phyloP scores from a whole-genome alignment of 345 rosid genomes.

The Sisymbrium altissimum region DNA sequence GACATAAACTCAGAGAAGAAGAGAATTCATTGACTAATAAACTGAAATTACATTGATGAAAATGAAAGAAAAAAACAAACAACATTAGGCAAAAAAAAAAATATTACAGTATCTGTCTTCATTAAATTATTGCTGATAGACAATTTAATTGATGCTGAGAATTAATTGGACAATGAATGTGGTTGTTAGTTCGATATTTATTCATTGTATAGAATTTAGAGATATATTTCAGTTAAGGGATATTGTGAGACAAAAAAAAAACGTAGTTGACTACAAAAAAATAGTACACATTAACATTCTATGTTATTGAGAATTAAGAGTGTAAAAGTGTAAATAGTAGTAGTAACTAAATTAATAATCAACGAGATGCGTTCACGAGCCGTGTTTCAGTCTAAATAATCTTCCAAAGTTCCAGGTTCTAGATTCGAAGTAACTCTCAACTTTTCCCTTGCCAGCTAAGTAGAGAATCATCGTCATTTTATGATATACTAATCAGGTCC shows the following conservation, averaged over 20 bases:
- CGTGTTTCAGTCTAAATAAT: not conserved
- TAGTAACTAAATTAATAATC: too few relatives aligned
- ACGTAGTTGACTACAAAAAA: not conserved
- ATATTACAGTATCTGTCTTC: not conserved
- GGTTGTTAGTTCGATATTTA: slow-evolving; percentile 2
- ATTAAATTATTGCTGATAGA: not conserved
- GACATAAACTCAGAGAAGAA: not conserved
- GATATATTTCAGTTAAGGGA: not conserved
- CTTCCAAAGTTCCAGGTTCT: not conserved
- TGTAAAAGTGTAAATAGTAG: too few relatives aligned
- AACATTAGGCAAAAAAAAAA: not conserved
- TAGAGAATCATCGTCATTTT: not conserved
- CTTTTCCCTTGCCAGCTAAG: not conserved
- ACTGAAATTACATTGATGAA: not conserved
- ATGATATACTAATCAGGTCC: not conserved
- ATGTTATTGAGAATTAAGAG: not conserved
- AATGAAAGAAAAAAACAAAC: not conserved
- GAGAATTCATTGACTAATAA: too few relatives aligned
- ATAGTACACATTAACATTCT: not conserved
- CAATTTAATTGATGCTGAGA: not conserved
- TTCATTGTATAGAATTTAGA: not conserved
- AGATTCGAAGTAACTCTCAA: not conserved
- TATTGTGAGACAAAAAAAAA: not conserved
- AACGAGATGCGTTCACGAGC: too few relatives aligned
- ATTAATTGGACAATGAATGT: slow-evolving; percentile 10